These are phyloP conservation scores for Rhizopus sp. DNA, from an alignment of 371 early-diverging fungal species.

Conservation along the genomic window DNA sequence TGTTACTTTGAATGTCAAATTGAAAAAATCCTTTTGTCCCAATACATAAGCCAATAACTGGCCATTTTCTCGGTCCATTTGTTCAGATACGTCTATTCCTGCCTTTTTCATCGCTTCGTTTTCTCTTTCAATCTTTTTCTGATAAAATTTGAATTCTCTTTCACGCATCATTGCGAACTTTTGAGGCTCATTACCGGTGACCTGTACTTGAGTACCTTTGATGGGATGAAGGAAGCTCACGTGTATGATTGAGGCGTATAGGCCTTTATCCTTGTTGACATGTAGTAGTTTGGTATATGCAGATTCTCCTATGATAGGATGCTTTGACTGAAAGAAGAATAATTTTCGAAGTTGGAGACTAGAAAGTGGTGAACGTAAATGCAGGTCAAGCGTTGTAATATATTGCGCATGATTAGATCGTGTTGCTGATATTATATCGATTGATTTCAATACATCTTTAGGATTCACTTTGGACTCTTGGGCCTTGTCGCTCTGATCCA, in stretches of 20 bases:
- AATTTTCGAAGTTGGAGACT: conserved; percentile 44
- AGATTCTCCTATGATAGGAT: conserved; percentile 70
- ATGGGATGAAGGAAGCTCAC: conserved; percentile 52
- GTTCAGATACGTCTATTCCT: conserved; percentile 23
- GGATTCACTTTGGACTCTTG: conserved; percentile 18
- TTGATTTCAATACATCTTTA: conserved; percentile 7
- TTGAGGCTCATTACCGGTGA: conserved; percentile 39
- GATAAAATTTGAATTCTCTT: conserved; percentile 64
- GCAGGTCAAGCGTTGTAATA: conserved; percentile 45
- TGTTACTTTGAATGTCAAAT: conserved; percentile 58
- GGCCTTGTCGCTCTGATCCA: conserved; percentile 15
- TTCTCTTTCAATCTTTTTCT: conserved; percentile 48
- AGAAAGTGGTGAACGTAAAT: conserved; percentile 34
- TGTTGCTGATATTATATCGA: conserved; percentile 33
- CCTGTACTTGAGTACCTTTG: conserved; percentile 11
- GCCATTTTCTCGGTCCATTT: conserved; percentile 38
- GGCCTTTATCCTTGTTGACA: conserved; percentile 67
- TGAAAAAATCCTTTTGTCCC: conserved; percentile 63
- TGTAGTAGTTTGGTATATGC: conserved; percentile 55
- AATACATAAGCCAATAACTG: conserved; percentile 62
- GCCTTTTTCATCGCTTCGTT: conserved; percentile 49
- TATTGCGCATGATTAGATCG: conserved; percentile 52
- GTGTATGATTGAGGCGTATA: conserved; percentile 50
- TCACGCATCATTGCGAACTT: conserved; percentile 55
- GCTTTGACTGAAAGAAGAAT: conserved; percentile 37